Evolutionary conservation across 306 rosid species (phyloP).

Genomic region (Boehmeria nivea): DNA sequence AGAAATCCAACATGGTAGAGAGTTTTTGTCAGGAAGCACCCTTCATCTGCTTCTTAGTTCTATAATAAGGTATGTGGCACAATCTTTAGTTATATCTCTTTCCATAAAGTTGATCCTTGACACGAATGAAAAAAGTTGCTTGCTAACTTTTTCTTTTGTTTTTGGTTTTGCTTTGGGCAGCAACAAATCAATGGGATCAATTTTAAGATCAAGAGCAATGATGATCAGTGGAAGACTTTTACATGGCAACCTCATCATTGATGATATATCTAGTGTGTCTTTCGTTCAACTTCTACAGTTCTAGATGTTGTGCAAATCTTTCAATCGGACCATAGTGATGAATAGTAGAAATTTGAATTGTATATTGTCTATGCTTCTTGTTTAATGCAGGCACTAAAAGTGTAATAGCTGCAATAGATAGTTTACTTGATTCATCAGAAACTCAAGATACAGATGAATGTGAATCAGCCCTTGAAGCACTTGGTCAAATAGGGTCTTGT

Average conservation of each 20-base stretch:
- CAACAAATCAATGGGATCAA: constrained; percentile 45
- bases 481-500: constrained; percentile 89
- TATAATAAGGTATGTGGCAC: constrained; percentile 56
- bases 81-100: neutral
- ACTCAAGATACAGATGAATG: constrained; percentile 57
- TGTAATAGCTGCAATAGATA: constrained; percentile 63
- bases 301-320: no score
- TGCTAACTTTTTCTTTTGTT: neutral
- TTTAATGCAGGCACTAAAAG: constrained; percentile 44
- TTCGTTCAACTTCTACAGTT: no score
- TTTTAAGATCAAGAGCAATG: constrained; percentile 75
- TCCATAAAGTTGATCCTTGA: neutral
- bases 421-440: constrained; percentile 49
- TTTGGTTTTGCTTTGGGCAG: constrained; percentile 15
- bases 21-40: constrained; percentile 60
- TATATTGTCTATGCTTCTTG: neutral
- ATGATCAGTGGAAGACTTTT: constrained; percentile 81
- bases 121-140: neutral
- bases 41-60: constrained; percentile 69
- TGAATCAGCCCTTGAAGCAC: constrained; percentile 86
- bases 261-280: constrained; percentile 68
- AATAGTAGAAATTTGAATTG: no score
- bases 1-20: constrained; percentile 69
- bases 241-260: constrained; percentile 45
- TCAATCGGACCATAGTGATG: no score